These are phyloP conservation scores for Xylaria curta DNA, from an alignment of 495 filamentous ascomycete genomes.

Conservation along the genomic window DNA sequence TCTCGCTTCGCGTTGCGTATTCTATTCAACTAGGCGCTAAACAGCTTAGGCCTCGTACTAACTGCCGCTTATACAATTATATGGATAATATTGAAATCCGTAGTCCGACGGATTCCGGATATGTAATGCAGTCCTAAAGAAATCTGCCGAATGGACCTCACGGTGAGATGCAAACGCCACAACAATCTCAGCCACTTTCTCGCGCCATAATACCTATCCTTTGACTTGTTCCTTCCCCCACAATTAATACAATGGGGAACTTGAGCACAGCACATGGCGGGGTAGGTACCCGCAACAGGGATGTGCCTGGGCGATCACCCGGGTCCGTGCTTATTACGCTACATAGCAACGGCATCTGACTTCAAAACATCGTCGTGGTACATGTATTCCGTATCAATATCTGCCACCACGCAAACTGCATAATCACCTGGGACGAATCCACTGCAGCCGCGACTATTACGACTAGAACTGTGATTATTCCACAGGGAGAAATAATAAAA, in stretches of 20 bases:
- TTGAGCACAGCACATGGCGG: background rate
- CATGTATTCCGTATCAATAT: constrained; percentile 11
- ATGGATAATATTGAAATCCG: no score
- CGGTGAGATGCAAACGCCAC: no score
- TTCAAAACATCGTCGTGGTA: constrained; percentile 15
- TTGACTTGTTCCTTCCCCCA: background rate
- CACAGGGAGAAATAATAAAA: no score
- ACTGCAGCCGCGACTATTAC: constrained; percentile 3
- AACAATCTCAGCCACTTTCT: no score
- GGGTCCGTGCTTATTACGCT: constrained; percentile 5
- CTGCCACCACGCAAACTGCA: constrained; percentile 1
- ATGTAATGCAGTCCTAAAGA: no score
- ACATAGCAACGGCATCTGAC: constrained; percentile 15
- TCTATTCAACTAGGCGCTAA: no score
- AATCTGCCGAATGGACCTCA: no score
- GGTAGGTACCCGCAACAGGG: constrained; percentile 14
- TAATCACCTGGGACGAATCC: constrained; percentile 4
- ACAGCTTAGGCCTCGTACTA: no score
- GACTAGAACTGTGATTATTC: background rate
- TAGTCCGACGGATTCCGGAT: no score
- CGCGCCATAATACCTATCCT: no score
- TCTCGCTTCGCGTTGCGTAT: no score
- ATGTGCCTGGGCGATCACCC: constrained; percentile 5
- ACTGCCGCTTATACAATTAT: no score
- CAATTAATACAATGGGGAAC: background rate